phyloP scores from a whole-genome alignment of 495 filamentous ascomycete genomes.

The Xylaria scruposa region DNA sequence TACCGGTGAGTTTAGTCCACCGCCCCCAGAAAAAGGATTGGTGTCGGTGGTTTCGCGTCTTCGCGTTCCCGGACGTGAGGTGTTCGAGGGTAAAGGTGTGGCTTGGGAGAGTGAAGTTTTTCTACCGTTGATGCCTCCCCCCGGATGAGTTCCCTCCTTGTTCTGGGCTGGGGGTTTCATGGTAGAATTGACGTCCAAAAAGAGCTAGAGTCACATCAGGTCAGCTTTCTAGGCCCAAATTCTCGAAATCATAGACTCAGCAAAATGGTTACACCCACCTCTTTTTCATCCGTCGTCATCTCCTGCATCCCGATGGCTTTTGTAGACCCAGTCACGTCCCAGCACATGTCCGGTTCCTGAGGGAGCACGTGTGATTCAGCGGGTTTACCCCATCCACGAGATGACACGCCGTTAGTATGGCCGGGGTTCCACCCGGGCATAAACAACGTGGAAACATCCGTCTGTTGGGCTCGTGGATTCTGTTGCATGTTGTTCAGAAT shows the following conservation, averaged over 20 bases:
- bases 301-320: slow-evolving; percentile 76
- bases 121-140: slow-evolving; percentile 65
- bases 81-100: slow-evolving; percentile 65
- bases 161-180: slow-evolving; percentile 82
- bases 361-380: slow-evolving; percentile 68
- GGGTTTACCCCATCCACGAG: slow-evolving; percentile 78
- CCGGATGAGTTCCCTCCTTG: slow-evolving; percentile 68
- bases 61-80: slow-evolving; percentile 71
- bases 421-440: slow-evolving; percentile 79
- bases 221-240: slow-evolving; percentile 33
- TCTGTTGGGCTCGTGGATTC: slow-evolving; percentile 58
- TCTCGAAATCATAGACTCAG: slow-evolving; percentile 11
- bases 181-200: slow-evolving; percentile 87
- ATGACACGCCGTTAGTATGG: slow-evolving; percentile 63
- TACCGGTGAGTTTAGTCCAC: slow-evolving; percentile 56
- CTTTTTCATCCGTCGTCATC: slow-evolving; percentile 83
- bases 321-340: slow-evolving; percentile 78
- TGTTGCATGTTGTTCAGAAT: slow-evolving; percentile 68
- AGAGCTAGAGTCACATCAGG: slow-evolving; percentile 64
- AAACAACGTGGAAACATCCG: slow-evolving; percentile 71
- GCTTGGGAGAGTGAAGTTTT: slow-evolving; percentile 77
- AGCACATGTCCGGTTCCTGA: slow-evolving; percentile 81
- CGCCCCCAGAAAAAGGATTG: slow-evolving; percentile 62
- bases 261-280: slow-evolving; percentile 60
- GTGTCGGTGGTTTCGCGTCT: slow-evolving; percentile 90